Evolutionary conservation across 2,329 filamentous ascomycete species (phyloP).

Genomic region (Cucurbitaria berberidis): DNA sequence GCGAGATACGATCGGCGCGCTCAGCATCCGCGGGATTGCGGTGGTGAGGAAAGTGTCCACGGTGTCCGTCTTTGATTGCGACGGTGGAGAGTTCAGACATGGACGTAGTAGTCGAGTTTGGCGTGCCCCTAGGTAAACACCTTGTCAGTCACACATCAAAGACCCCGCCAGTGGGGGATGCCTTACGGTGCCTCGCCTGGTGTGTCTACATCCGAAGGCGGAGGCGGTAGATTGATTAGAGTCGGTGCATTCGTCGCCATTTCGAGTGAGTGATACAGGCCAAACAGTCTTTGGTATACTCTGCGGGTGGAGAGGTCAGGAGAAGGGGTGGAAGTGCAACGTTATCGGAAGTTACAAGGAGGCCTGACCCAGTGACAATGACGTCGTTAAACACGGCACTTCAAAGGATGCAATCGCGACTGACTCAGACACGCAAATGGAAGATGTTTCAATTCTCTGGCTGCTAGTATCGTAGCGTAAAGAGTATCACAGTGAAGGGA

Average conservation of each 20-base stretch:
- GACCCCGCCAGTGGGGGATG: constrained; percentile 14
- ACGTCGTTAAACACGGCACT: background rate
- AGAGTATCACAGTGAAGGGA: too few species aligned
- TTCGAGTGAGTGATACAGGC: constrained; percentile 13
- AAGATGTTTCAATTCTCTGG: background rate
- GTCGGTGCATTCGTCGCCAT: constrained; percentile 62
- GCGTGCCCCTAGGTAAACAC: constrained; percentile 73
- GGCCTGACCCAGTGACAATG: background rate
- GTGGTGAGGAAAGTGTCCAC: constrained; percentile 73
- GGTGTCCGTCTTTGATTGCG: constrained; percentile 95
- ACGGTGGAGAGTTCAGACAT: constrained; percentile 91
- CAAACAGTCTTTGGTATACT: background rate
- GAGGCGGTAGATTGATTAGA: constrained; percentile 82
- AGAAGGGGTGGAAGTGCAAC: constrained; percentile 9
- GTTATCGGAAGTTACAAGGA: constrained; percentile 6
- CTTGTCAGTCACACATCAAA: constrained; percentile 20
- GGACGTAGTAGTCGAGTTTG: constrained; percentile 89
- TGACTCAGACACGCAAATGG: background rate
- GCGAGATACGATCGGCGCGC: constrained; percentile 92
- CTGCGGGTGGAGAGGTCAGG: constrained; percentile 11
- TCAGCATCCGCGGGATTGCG: constrained; percentile 82
- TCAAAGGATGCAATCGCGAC: background rate
- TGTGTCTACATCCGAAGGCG: constrained; percentile 81
- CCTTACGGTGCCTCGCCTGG: constrained; percentile 88
- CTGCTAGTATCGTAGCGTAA: background rate